phyloP scores from a whole-genome alignment of 1,284 basidiomycete species.

The Boletus sp. region DNA sequence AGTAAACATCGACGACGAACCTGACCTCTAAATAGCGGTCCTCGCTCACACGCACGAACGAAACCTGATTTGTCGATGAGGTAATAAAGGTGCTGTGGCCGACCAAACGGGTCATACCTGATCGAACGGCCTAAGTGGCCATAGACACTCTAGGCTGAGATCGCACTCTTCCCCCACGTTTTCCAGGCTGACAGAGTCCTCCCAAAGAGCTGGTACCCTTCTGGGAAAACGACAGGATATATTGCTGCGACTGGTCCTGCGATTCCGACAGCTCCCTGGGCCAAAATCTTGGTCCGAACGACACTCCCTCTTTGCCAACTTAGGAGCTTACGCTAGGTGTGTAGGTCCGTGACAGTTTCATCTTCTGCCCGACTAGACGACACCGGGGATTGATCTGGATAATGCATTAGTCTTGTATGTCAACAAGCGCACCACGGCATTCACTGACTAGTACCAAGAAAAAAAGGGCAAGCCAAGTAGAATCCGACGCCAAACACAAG shows the following conservation, averaged over 20 bases:
- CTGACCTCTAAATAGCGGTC: conserved; percentile 44
- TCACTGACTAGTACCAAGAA: conserved; percentile 56
- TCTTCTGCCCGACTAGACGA: conserved; percentile 59
- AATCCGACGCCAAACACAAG: conserved; percentile 63
- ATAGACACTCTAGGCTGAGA: conserved; percentile 51
- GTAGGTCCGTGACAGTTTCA: conserved; percentile 63
- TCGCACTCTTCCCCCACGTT: conserved; percentile 56
- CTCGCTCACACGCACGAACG: conserved; percentile 47
- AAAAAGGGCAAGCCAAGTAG: conserved; percentile 60
- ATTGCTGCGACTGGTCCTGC: conserved; percentile 61
- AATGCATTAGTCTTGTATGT: neutral
- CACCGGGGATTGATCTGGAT: conserved; percentile 59
- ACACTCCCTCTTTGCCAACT: neutral
- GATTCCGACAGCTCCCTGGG: conserved; percentile 62
- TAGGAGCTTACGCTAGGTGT: conserved; percentile 49
- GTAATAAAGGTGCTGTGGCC: neutral
- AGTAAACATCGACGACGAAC: neutral
- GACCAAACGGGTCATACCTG: conserved; percentile 39
- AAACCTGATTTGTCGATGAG: conserved; percentile 36
- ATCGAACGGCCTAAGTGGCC: conserved; percentile 65
- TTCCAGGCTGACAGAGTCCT: conserved; percentile 61
- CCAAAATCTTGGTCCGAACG: neutral
- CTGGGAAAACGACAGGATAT: conserved; percentile 65
- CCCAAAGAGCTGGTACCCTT: conserved; percentile 65
- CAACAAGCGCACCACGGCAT: neutral